These are phyloP conservation scores for Rhynchospora tenuis DNA, from an alignment of 176 grass and related monocot genomes.

Conservation along the genomic window DNA sequence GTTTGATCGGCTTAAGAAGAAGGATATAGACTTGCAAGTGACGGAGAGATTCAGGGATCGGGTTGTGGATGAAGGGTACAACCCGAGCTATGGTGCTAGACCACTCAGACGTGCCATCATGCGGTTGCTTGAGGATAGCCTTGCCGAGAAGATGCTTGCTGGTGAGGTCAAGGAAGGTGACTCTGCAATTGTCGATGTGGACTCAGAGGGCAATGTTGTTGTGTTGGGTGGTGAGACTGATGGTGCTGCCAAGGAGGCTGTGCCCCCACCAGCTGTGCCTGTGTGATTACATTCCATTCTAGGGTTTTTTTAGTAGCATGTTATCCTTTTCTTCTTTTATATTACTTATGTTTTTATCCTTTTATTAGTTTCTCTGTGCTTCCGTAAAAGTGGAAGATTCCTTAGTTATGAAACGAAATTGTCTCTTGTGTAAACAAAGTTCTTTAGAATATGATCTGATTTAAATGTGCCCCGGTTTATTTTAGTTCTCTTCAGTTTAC, in stretches of 20 bases:
- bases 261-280: background rate
- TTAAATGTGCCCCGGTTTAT: background rate
- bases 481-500: background rate
- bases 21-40: constrained; percentile 83
- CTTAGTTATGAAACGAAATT: background rate
- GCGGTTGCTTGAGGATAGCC: constrained; percentile 87
- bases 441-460: background rate
- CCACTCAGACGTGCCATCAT: constrained; percentile 85
- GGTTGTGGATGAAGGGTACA: constrained; percentile 92
- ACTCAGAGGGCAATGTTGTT: constrained; percentile 78
- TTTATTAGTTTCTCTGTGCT: background rate
- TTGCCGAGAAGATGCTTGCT: constrained; percentile 84
- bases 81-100: constrained; percentile 89
- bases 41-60: constrained; percentile 87
- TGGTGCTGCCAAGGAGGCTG: constrained; percentile 24
- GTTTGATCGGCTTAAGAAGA: constrained; percentile 82
- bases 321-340: background rate
- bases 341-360: background rate
- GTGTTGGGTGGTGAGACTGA: constrained; percentile 61
- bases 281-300: constrained; percentile 15
- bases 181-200: constrained; percentile 84
- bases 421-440: background rate
- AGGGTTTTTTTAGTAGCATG: constrained; percentile 10
- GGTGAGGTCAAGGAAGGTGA: constrained; percentile 94
- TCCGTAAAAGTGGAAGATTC: background rate